These are phyloP conservation scores for Knoxdaviesia capensis DNA, from an alignment of 2,329 filamentous ascomycete species.

Conservation along the genomic window DNA sequence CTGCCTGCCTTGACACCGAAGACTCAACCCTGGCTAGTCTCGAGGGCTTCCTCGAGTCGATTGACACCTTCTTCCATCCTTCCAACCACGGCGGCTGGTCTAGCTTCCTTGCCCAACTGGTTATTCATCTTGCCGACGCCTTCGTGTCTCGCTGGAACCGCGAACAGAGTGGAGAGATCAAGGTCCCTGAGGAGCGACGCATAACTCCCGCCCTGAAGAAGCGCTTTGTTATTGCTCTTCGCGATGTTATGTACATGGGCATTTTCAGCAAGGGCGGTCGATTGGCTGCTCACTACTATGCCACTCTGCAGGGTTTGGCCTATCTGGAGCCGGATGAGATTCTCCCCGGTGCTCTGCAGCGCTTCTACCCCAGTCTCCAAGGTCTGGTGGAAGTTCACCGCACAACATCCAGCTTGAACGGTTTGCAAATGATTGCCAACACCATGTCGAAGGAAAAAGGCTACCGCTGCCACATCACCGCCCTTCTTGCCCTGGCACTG, in stretches of 20 bases:
- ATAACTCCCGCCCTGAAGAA: conserved; percentile 66
- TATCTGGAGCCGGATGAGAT: conserved; percentile 85
- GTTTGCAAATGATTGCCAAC: conserved; percentile 78
- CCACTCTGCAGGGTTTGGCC: conserved; percentile 71
- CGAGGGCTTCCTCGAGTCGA: conserved; percentile 79
- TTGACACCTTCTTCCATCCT: conserved; percentile 97
- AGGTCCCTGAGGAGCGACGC: conserved; percentile 58
- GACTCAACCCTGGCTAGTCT: conserved; percentile 69
- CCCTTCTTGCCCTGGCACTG: conserved; percentile 73
- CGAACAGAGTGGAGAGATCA: conserved; percentile 80
- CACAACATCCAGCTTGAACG: conserved; percentile 81
- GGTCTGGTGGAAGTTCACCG: conserved; percentile 93
- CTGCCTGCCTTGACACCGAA: conserved; percentile 53
- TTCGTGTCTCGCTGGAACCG: conserved; percentile 97
- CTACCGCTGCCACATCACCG: conserved; percentile 91
- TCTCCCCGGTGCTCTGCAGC: conserved; percentile 76
- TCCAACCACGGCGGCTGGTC: conserved; percentile 93
- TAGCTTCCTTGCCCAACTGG: conserved; percentile 69
- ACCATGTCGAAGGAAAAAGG: conserved; percentile 85
- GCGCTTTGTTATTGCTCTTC: conserved; percentile 73
- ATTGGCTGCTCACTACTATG: conserved; percentile 79
- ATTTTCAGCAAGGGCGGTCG: conserved; percentile 91
- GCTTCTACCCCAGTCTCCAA: conserved; percentile 93
- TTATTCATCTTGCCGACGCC: conserved; percentile 82
- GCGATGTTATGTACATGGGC: conserved; percentile 94